Evolutionary conservation across 1,284 basidiomycete genomes (phyloP), one percentile per base, ranked within the genome.

Genomic region (Sutorius eximius): DNA sequence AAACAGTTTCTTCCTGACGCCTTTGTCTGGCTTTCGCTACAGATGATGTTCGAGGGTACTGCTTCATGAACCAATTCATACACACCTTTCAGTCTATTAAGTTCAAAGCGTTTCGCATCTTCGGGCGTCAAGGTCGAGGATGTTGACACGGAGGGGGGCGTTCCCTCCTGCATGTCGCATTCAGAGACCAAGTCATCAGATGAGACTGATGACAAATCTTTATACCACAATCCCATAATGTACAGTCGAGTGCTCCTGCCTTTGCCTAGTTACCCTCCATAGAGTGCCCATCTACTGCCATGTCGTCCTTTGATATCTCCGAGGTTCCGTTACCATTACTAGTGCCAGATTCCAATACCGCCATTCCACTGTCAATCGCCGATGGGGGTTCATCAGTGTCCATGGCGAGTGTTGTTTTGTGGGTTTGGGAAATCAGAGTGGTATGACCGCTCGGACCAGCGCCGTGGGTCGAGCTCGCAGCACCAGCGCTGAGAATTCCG

Each of bases 401-500:
- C 80, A 80, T 79, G 7, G 63, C 67, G 5, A 77, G 76, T 38
- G 81, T 65, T 43, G 81, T 73, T 50, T 80, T 68, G n/a, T 68
- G 56, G 10, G 66, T 57, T 30, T 71, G 71, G 20, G 70, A 68
- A 42, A 69, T 62, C 52, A 72, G 76, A 2, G 82, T 83, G 12
- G 79, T 82, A 57, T 87, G 80, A 6, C 81, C 85, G 65, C 87
- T 89, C 5, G 87, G 87, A 9, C 87, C 87, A 30, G 85, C 85
- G 18, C 86, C 85, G 58, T 87, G 84, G 1, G 83, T 82, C 33
- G 75, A 75, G n/a, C 77, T 69, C 5, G 77, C 61, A 40, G 74
- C 73, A 13, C 82, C 81, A 20, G 85, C 81, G 47, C 79, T 81
- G 74, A 89, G 77, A 64, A 88, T 87, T 33, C 88, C 86, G 18